Evolutionary conservation across 345 rosid species (phyloP), one percentile per base, ranked within the genome.

Genomic region (Linum trigynum): DNA sequence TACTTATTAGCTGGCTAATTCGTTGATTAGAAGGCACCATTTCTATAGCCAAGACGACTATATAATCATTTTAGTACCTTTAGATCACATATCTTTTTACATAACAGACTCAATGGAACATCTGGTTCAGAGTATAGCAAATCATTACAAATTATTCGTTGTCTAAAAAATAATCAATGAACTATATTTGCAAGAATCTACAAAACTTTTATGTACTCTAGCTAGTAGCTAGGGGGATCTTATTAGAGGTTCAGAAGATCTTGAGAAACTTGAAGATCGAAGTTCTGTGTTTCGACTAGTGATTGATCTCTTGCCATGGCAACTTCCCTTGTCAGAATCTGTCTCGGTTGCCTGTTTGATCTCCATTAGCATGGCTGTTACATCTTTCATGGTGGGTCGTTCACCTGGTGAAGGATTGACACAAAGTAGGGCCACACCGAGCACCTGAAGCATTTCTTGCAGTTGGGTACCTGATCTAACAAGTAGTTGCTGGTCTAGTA

Each of bases 331-430:
- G 23, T 80, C 85, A 7, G 53, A 51, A 42, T 86, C 87, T 48
- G 53, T 48, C 42, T 79, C 83, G 16, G 71, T 71, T 65, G 79
- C 89, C 17, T 81, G 81, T 69, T 82, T 78, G 69, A 87, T 80
- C 78, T 77, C 89, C 56, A 70, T 74, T 50, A 87, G 78, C 87
- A 87, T 75, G 66, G 83, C 87, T n/a, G 81, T 76, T 10, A 87
- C 82, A 37, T 87, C 92, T 68, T 77, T 87, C 92, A 87, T 84
- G 55, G 86, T 56, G 3, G 92, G 92, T 59, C 92, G 72, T 42
- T 87, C 89, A 42, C 80, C 86, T 0, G 89, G 89, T 42, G 63
- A 69, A 53, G 81, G 75, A 67, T 79, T 80, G 15, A 83, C 87
- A 5, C 92, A 84, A 38, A 87, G 83, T 50, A 83, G 78, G 38